Evolutionary conservation across 768 basidiomycete species (phyloP), one percentile per base, ranked within the genome.

Genomic region (Glaciozyma antarctica): DNA sequence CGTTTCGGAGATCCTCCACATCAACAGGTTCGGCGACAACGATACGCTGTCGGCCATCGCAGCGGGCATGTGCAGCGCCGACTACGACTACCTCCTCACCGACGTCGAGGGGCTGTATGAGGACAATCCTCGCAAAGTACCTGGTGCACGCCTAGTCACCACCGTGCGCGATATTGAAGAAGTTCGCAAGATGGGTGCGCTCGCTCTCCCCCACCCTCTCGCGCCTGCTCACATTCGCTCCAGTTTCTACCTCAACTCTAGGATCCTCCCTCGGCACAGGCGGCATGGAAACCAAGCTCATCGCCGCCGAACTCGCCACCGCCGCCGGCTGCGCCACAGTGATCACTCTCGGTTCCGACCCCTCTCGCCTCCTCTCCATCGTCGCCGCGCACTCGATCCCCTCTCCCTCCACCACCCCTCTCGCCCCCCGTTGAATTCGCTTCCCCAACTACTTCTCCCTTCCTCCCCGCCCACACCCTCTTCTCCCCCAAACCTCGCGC

Each of bases 281-380:
- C 0, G 95, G 95, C 5, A 98, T 98, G 95, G 92, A 95, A 77
- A 99, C 95, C 4, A 99, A 98, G 75, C 83, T 98, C 71, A 95
- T 98, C 69, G 95, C 95, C 1, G 94, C 95, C 0, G 95, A 99
- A 73, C 90, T 99, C 38, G 92, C 94, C 7, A 94, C 89, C 0
- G 92, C 86, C 0, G 94, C 93, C 0, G 95, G 95, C 10, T 91
- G 94, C 41, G 85, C 88, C 7, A 95, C 94, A 0, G 81, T 97
- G 52, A 88, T 99, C 73, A 85, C 86, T 55, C 87, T 88, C 26
- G 92, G 90, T 77, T 87, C 85, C 71, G 79, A 82, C 30, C 88
- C 90, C 0, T 79, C 82, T 54, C 83, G 82, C 72, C 85, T 98
- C 64, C 81, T 88, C 70, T 78, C 79, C 21, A 91, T 95, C 75